These are phyloP conservation scores for Fusarium brevicatenulatum DNA, from an alignment of 2,329 filamentous ascomycete genomes.

Conservation along the genomic window DNA sequence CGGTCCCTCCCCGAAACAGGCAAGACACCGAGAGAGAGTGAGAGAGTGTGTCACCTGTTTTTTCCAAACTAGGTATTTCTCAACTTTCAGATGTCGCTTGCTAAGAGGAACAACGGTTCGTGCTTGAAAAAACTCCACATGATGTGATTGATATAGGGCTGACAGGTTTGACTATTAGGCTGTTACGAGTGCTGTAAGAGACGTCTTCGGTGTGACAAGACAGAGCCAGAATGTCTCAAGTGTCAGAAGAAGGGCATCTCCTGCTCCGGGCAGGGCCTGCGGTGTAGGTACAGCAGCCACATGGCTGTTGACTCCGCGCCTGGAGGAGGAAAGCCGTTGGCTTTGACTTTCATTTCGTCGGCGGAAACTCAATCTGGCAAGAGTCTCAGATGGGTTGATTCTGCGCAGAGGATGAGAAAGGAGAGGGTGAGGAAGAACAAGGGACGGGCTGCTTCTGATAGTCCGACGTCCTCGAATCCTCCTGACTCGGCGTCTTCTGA, in stretches of 20 bases:
- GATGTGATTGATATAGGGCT: not conserved
- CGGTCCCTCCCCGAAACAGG: not conserved
- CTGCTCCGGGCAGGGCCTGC: conserved; percentile 52
- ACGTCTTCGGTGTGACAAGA: conserved; percentile 53
- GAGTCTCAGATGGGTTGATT: conserved; percentile 32
- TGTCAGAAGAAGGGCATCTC: conserved; percentile 52
- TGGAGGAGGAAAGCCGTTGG: not conserved
- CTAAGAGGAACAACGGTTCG: conserved; percentile 43
- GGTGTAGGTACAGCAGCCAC: conserved; percentile 51
- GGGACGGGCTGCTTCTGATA: not conserved
- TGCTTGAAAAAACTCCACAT: not conserved
- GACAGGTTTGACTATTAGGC: conserved; percentile 30
- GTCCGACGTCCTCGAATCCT: not conserved
- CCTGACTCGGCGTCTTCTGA: conserved; percentile 14
- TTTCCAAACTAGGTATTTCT: not conserved
- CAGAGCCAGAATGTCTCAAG: conserved; percentile 52
- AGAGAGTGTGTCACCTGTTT: not conserved
- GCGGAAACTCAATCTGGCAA: conserved; percentile 1
- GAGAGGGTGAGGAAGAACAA: conserved; percentile 3
- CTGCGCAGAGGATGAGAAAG: conserved; percentile 8
- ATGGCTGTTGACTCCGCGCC: conserved; percentile 23
- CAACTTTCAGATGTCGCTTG: conserved; percentile 39
- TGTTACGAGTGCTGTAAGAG: conserved; percentile 53
- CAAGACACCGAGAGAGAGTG: conserved; percentile 7
- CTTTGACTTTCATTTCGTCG: conserved; percentile 1